Conservation (phyloP, 176 grass and related monocot genomes). For the Elymus sibiricus region DNA sequence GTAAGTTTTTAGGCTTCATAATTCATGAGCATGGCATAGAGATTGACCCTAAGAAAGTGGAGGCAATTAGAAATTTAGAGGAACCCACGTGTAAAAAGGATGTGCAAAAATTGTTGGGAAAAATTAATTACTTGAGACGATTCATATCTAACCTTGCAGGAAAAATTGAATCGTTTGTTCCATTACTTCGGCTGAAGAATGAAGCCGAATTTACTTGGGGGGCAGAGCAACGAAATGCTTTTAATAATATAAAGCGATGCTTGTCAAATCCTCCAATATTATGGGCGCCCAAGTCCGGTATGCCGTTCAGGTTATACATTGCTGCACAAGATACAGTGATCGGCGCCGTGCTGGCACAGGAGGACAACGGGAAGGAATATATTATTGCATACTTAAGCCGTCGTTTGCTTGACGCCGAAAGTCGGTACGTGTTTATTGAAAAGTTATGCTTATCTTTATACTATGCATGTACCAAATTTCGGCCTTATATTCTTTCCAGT, state of each 20-base stretch:
- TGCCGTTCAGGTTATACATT: too few relatives aligned
- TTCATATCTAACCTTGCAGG: conserved; percentile 19
- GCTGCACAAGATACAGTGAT: too few relatives aligned
- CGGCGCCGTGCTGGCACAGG: too few relatives aligned
- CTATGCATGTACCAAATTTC: conserved; percentile 4
- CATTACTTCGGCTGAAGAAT: neutral
- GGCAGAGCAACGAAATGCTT: too few relatives aligned
- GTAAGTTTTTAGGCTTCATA: neutral
- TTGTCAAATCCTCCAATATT: too few relatives aligned
- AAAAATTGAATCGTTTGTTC: conserved; percentile 8
- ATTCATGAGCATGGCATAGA: conserved; percentile 12
- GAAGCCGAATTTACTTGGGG: too few relatives aligned
- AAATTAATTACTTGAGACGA: conserved; percentile 25
- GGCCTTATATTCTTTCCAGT: neutral
- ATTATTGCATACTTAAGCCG: too few relatives aligned
- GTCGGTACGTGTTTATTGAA: neutral
- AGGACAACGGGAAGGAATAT: too few relatives aligned
- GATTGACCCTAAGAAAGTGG: neutral
- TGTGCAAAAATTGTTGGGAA: neutral
- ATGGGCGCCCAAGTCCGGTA: too few relatives aligned
- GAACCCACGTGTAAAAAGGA: neutral
- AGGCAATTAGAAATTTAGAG: neutral
- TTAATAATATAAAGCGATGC: too few relatives aligned
- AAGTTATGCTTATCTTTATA: neutral
- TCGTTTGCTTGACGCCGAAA: neutral